phyloP scores from a whole-genome alignment of 345 rosid genomes.

The Syzygium aqueum region DNA sequence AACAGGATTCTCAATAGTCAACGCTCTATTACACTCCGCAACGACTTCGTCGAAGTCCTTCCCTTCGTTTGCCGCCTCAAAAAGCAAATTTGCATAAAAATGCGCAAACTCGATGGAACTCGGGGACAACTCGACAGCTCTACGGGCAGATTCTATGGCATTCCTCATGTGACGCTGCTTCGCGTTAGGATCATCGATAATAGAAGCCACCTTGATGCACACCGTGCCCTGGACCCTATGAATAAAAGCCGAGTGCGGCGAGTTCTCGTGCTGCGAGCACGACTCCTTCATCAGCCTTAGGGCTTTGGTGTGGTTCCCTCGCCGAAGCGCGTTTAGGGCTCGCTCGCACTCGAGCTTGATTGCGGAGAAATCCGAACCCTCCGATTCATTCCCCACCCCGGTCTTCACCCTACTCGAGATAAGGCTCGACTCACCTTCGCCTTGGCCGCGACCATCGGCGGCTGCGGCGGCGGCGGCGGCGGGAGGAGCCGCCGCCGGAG shows the following conservation, averaged over 20 bases:
- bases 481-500: slow-evolving; percentile 9
- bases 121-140: slow-evolving; percentile 67
- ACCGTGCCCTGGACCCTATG: slow-evolving; percentile 86
- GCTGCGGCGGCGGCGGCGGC: not conserved
- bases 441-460: slow-evolving; percentile 14
- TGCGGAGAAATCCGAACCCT: slow-evolving; percentile 17
- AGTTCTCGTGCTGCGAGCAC: slow-evolving; percentile 42
- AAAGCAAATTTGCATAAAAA: slow-evolving; percentile 79
- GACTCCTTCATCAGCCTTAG: slow-evolving; percentile 81
- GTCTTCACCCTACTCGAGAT: not conserved
- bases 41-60: slow-evolving; percentile 80
- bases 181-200: slow-evolving; percentile 60
- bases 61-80: slow-evolving; percentile 70
- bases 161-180: slow-evolving; percentile 61
- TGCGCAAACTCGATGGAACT: slow-evolving; percentile 74
- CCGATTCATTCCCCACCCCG: not conserved
- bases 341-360: slow-evolving; percentile 81
- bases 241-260: slow-evolving; percentile 55
- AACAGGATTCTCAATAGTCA: slow-evolving; percentile 57
- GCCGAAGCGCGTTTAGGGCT: slow-evolving; percentile 65
- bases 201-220: slow-evolving; percentile 60
- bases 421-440: slow-evolving; percentile 5
- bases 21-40: slow-evolving; percentile 77
- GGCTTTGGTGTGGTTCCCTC: slow-evolving; percentile 85
- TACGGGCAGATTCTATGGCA: slow-evolving; percentile 67